These are phyloP conservation scores for Tilletia setariae DNA, from an alignment of 1,284 basidiomycete species.

Conservation along the genomic window DNA sequence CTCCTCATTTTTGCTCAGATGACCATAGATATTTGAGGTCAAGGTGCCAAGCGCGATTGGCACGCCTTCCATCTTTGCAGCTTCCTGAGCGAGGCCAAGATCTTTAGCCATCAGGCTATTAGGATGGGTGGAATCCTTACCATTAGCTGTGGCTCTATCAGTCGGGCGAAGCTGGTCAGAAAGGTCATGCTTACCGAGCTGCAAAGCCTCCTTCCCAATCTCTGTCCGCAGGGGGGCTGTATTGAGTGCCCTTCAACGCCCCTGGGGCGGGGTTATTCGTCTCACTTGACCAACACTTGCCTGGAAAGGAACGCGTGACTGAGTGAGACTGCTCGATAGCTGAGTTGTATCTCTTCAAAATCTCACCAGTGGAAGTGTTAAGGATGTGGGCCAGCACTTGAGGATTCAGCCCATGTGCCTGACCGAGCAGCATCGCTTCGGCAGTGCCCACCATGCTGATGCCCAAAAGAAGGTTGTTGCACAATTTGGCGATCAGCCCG, in stretches of 20 bases:
- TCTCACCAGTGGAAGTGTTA: constrained; percentile 37
- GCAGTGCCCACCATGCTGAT: constrained; percentile 42
- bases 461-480: constrained; percentile 48
- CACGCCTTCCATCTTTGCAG: constrained; percentile 38
- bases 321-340: not conserved
- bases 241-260: constrained; percentile 62
- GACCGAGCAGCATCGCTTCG: constrained; percentile 48
- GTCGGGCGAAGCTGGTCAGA: constrained; percentile 1
- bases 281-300: constrained; percentile 72
- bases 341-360: not conserved
- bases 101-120: constrained; percentile 33
- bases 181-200: constrained; percentile 23
- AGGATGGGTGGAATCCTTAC: too few species aligned
- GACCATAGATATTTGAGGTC: constrained; percentile 38
- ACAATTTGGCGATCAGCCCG: constrained; percentile 48
- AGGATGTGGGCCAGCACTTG: constrained; percentile 44
- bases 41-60: constrained; percentile 39
- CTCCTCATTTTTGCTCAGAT: constrained; percentile 35
- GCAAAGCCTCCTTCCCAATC: constrained; percentile 66
- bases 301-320: constrained; percentile 26
- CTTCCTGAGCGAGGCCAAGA: constrained; percentile 41
- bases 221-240: constrained; percentile 75
- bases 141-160: too few species aligned
- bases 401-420: constrained; percentile 38
- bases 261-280: constrained; percentile 82